Evolutionary conservation across 1,139 yeast species (phyloP), one percentile per base, ranked within the genome.

Genomic region (Candida sp.): DNA sequence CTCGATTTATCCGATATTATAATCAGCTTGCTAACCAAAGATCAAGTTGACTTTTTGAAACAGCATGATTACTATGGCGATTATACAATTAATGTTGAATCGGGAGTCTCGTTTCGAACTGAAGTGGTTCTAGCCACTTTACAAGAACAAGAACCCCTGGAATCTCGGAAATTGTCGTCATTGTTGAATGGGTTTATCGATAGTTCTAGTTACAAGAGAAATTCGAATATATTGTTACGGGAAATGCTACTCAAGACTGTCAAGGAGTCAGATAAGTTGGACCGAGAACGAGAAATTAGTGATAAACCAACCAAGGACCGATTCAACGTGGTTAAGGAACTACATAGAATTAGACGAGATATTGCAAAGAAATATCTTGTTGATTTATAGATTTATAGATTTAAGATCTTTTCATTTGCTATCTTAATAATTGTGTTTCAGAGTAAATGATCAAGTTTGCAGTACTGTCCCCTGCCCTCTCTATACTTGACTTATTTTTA

Each of bases 61-160:
- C 64, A 70, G 2, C 54, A 67, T 33, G 83, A 76, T 5, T 90
- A 87, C 55, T 77, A 64, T 57, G 95, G 84, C 0, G 93, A 87
- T 30, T 91, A 87, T 57, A 86, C 96, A 0, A 61, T 88, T 2
- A 75, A 73, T 35, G 47, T 49, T 7, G 68, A 63, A 1, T 75
- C 75, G 5, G 77, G 71, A 1, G 62, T 85, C 2, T 87, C 96
- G 5, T 89, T 84, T 58, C 68, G 97, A 41, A 79, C 90, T 0
- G 82, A 82, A 47, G 81, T 91, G 3, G 96, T 90, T 0, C 60
- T 89, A 33, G 89, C 95, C 0, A 75, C 77, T 0, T 47, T 76
- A 2, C 84, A 81, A 50, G 86, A 80, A 45, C 42, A 49, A 33
- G 49, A 43, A 2, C 79, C 79, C 4, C 44, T 49, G 2, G 57